Conservation (phyloP, 257 asterid species). For the Solanum pinnatisectum region DNA sequence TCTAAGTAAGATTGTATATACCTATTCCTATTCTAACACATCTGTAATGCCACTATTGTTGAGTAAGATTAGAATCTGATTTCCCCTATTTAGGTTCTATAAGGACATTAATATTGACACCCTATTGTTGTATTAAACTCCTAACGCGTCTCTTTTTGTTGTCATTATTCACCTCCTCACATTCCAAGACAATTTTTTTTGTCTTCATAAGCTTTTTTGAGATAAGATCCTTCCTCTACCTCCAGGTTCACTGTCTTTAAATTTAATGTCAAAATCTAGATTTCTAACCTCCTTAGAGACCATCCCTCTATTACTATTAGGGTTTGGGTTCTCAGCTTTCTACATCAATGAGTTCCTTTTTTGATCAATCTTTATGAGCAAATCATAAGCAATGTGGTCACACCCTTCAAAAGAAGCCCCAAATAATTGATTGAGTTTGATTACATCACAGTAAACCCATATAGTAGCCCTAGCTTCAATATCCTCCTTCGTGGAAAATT, state of each 20-base stretch:
- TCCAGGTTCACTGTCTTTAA: background rate
- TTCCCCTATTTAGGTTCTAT: background rate
- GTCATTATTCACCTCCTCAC: background rate
- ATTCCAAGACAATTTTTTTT: background rate
- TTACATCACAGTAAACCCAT: background rate
- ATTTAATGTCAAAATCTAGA: background rate
- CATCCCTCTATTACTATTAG: background rate
- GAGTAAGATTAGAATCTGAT: background rate
- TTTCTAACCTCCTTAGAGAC: background rate
- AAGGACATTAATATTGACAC: too few species aligned
- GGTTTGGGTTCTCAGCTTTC: too few species aligned
- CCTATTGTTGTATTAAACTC: background rate
- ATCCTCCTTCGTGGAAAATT: background rate
- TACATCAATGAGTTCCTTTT: too few species aligned
- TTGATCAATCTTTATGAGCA: background rate
- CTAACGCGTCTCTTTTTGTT: too few species aligned
- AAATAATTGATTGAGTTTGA: background rate
- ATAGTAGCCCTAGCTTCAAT: background rate
- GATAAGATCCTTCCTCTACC: background rate
- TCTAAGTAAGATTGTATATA: too few species aligned
- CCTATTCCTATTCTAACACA: too few species aligned
- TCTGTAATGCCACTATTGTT: background rate
- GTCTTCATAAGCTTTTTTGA: background rate
- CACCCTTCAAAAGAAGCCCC: background rate
- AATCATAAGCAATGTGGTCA: background rate